phyloP scores from a whole-genome alignment of 495 filamentous ascomycete genomes.

The Xylaria telfairii region DNA sequence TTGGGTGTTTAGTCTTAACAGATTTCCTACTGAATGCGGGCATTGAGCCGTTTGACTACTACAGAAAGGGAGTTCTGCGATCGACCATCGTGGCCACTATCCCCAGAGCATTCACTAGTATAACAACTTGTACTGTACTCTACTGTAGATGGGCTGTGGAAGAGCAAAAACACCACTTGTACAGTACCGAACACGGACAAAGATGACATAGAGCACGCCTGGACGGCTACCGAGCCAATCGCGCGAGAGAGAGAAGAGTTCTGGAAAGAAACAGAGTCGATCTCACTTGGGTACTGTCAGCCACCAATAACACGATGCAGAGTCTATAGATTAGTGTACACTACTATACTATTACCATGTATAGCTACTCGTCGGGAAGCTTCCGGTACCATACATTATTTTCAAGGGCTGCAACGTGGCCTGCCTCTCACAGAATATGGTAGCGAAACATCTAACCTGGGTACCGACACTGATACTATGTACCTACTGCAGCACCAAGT shows the following conservation, averaged over 20 bases:
- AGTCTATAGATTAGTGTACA: neutral
- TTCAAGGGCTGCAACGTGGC: slow-evolving; percentile 27
- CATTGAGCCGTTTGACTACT: neutral
- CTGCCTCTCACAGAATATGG: slow-evolving; percentile 4
- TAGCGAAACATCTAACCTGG: neutral
- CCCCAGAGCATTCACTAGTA: neutral
- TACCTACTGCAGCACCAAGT: slow-evolving; percentile 8
- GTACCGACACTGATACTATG: slow-evolving; percentile 11
- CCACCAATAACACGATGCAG: slow-evolving; percentile 8
- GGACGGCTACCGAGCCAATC: neutral
- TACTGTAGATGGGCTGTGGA: neutral
- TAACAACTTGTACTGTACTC: neutral
- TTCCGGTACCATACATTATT: slow-evolving; percentile 26
- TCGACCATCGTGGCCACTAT: neutral
- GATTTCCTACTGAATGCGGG: neutral
- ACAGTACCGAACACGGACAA: neutral
- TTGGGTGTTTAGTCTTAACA: neutral
- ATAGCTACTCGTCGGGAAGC: slow-evolving; percentile 25
- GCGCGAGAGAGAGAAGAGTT: slow-evolving; percentile 2
- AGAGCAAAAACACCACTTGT: neutral
- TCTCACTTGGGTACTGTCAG: neutral
- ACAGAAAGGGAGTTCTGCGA: neutral
- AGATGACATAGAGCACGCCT: neutral
- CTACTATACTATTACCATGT: neutral
- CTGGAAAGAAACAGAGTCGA: slow-evolving; percentile 13